A percentile compares a stretch with the other conserved stretches of the same genome.
These are phyloP conservation scores for Solanum habrochaites DNA, from an alignment of 257 asterid genomes.

Conservation along the genomic window DNA sequence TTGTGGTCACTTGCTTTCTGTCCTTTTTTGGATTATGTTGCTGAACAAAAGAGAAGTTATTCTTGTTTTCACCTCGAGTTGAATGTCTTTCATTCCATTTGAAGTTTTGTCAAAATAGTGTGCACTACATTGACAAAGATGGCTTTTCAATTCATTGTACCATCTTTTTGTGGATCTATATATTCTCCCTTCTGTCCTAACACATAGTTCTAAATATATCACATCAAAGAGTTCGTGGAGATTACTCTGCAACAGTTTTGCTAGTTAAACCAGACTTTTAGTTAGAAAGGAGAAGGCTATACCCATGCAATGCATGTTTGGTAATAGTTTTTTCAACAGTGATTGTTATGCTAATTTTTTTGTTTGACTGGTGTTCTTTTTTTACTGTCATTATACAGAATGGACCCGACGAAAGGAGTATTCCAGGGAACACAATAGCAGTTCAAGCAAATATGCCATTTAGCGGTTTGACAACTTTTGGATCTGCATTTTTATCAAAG, in stretches of 20 bases:
- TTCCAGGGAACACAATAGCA: conserved; percentile 93
- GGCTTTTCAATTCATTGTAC: neutral
- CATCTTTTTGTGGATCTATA: neutral
- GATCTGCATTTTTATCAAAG: conserved; percentile 39
- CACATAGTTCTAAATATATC: neutral
- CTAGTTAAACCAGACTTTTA: neutral
- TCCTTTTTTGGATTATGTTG: neutral
- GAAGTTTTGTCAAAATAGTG: neutral
- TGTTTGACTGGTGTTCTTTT: neutral
- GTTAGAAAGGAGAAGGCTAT: neutral
- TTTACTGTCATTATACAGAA: conserved; percentile 37
- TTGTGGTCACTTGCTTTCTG: neutral
- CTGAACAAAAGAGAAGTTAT: neutral
- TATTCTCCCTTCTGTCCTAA: neutral
- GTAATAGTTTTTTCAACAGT: neutral
- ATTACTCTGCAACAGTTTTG: neutral
- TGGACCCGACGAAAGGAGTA: conserved; percentile 91
- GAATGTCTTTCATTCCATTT: neutral
- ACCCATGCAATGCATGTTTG: neutral
- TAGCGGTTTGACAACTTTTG: conserved; percentile 82
- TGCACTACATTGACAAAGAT: neutral
- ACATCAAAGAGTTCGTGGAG: neutral
- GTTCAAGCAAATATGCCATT: conserved; percentile 98
- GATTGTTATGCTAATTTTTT: neutral
- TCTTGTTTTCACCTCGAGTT: neutral